Base-by-base conservation (phyloP, 306 rosid species). In the Pueraria montana region DNA sequence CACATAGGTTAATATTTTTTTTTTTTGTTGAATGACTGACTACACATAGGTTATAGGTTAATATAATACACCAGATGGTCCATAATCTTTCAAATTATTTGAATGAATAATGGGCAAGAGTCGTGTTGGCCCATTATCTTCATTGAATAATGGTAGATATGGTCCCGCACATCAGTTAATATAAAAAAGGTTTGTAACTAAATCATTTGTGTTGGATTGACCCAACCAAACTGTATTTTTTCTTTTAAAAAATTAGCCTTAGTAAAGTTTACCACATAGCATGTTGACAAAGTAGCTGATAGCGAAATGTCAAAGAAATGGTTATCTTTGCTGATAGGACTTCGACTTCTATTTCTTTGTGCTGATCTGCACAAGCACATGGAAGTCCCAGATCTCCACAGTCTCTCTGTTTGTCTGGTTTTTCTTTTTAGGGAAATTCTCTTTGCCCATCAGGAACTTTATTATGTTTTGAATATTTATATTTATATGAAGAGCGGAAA, bases 331-430 rank as follows among this genome's bases (percentile, higher is more conserved):
- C 69, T 52, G 69, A 74, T 64, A 55, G 72, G 72, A 69, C 82
- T 79, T 81, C 30, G 9, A 36, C 80, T 69, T 75, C 30, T 76
- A 78, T 82, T 86, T 70, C 80, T 82, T 67, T 85, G 72, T 68
- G 70, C 87, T 76, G 67, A 85, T 91, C 85, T 83, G 89, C 89
- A 80, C 68, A 84, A 70, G 79, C 87, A 75, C 92, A 87, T 89
- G 95, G 79, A 92, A 84, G 83, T 49, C 78, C 81, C 45, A 74
- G 40, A 80, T 87, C 68, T 48, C 78, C 68, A 59, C 20, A 50
- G 72, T 75, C 24, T 24, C 72, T 84, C 63, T 88, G 58, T 79
- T 87, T 86, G 89, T 87, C 92, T 64, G 72, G 85, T 84, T 80
- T 72, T 27, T 74, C 17, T 32, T 74, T 82, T 24, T 43, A 68